These are phyloP conservation scores for Carex parvula DNA, from an alignment of 176 grass and related monocot genomes.

Conservation along the genomic window DNA sequence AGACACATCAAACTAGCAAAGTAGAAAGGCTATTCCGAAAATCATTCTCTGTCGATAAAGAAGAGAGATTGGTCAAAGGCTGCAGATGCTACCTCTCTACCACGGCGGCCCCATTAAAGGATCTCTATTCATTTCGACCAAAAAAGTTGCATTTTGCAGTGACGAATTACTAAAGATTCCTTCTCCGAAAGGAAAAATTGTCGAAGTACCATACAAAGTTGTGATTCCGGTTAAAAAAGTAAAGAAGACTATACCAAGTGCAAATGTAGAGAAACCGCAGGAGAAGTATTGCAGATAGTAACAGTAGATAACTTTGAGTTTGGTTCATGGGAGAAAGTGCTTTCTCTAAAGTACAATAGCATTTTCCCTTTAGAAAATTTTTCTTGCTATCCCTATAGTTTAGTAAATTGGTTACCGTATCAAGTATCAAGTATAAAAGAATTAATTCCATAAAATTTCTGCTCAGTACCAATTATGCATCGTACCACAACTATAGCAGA, in stretches of 20 bases:
- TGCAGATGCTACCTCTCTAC: slow-evolving; percentile 83
- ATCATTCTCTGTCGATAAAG: slow-evolving; percentile 52
- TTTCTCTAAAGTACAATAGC: slow-evolving; percentile 15
- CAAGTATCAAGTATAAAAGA: too few relatives aligned
- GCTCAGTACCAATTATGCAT: too few relatives aligned
- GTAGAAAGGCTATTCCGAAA: slow-evolving; percentile 68
- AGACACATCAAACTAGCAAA: slow-evolving; percentile 59
- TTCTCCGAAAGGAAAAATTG: slow-evolving; percentile 33
- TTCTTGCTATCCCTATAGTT: too few relatives aligned
- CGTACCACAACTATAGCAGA: too few relatives aligned
- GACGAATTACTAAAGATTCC: slow-evolving; percentile 47
- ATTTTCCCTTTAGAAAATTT: neutral
- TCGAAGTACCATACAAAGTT: slow-evolving; percentile 61
- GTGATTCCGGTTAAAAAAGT: slow-evolving; percentile 33
- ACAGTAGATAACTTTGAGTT: slow-evolving; percentile 45
- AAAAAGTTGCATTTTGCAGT: slow-evolving; percentile 74
- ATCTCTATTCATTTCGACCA: slow-evolving; percentile 69
- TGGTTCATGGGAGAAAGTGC: slow-evolving; percentile 37
- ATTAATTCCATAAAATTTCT: too few relatives aligned
- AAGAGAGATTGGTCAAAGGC: slow-evolving; percentile 64
- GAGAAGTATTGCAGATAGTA: slow-evolving; percentile 40
- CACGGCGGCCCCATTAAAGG: slow-evolving; percentile 73
- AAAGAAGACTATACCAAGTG: slow-evolving; percentile 17
- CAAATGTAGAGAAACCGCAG: slow-evolving; percentile 29
- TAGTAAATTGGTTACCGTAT: too few relatives aligned